These are phyloP conservation scores for Fraxinus floribunda DNA, from an alignment of 305 asterid species.

Conservation along the genomic window DNA sequence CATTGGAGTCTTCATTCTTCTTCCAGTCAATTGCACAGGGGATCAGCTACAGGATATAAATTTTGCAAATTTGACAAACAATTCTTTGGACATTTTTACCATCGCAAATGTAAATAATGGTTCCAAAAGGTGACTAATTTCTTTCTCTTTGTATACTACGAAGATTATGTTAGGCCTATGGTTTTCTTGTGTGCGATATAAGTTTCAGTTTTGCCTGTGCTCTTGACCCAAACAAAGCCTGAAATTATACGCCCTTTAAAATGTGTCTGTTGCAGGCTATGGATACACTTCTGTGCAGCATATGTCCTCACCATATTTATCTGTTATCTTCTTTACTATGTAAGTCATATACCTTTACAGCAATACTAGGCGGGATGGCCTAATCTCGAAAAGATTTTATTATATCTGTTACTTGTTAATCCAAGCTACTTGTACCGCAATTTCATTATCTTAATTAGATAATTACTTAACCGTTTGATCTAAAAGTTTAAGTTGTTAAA, in stretches of 20 bases:
- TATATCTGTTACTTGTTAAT: background rate
- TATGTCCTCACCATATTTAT: constrained; percentile 23
- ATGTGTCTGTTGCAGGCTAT: constrained; percentile 24
- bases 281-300: constrained; percentile 29
- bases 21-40: constrained; percentile 31
- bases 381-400: background rate
- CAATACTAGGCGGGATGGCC: background rate
- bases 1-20: constrained; percentile 28
- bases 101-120: constrained; percentile 30
- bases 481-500: background rate
- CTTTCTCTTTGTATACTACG: background rate
- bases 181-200: background rate
- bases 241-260: background rate
- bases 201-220: background rate
- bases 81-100: constrained; percentile 29
- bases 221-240: background rate
- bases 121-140: constrained; percentile 23
- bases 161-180: background rate
- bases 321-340: constrained; percentile 25
- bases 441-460: background rate
- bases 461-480: background rate
- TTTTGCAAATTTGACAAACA: constrained; percentile 15
- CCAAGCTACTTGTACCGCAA: background rate
- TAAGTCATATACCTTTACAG: constrained; percentile 12
- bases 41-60: constrained; percentile 26